These are phyloP conservation scores for Chimonanthus praecox DNA, from an alignment of 164 flowering plant species.

Conservation along the genomic window DNA sequence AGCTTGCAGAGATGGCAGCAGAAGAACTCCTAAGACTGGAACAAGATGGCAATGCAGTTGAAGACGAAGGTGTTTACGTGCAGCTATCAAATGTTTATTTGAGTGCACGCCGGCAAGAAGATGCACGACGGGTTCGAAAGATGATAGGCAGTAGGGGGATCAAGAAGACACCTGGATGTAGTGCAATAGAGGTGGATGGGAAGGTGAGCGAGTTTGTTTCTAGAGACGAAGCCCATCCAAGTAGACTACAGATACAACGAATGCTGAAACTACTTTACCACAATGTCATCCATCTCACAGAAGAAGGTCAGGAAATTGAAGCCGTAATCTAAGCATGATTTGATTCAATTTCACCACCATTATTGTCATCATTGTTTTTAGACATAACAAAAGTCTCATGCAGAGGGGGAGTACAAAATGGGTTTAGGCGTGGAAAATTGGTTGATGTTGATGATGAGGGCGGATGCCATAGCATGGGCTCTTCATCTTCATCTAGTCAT, in stretches of 20 bases:
- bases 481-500: too few species aligned
- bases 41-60: constrained; percentile 20
- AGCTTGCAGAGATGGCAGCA: constrained; percentile 40
- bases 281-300: neutral
- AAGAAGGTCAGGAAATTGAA: too few species aligned
- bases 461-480: too few species aligned
- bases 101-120: constrained; percentile 28
- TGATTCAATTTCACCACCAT: too few species aligned
- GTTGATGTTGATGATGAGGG: too few species aligned
- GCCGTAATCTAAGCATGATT: too few species aligned
- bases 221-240: constrained; percentile 35
- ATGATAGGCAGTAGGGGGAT: constrained; percentile 38
- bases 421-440: too few species aligned
- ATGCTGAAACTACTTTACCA: constrained; percentile 8
- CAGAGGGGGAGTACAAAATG: too few species aligned
- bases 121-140: constrained; percentile 33
- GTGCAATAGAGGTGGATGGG: constrained; percentile 46
- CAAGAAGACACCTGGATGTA: constrained; percentile 44
- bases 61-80: constrained; percentile 35
- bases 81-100: constrained; percentile 43
- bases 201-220: constrained; percentile 35
- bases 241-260: neutral
- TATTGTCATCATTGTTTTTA: too few species aligned
- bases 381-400: too few species aligned
- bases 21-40: constrained; percentile 27